Percentiles rank a stretch among this genome's conserved stretches.
These are phyloP conservation scores for Mycothermus thermophilus DNA, from an alignment of 495 filamentous ascomycete species.

Conservation along the genomic window DNA sequence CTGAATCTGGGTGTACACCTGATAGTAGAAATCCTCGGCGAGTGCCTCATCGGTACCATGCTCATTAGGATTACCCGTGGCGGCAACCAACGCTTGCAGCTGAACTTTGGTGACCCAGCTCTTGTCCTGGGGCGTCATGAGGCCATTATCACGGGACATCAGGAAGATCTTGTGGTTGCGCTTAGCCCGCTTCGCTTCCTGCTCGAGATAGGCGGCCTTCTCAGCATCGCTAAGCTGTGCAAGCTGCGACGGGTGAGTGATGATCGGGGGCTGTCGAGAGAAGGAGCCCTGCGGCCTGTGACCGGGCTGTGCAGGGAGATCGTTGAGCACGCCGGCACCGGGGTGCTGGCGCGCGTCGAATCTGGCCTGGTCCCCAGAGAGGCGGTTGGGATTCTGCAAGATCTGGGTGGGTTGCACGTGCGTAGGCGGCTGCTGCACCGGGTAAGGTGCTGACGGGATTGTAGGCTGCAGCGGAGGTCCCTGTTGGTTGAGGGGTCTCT, in stretches of 20 bases:
- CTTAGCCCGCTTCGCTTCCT: slow-evolving; percentile 91
- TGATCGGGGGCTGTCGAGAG: slow-evolving; percentile 26
- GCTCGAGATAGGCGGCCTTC: slow-evolving; percentile 63
- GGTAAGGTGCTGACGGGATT: slow-evolving; percentile 17
- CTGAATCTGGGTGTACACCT: slow-evolving; percentile 87
- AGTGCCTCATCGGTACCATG: slow-evolving; percentile 64
- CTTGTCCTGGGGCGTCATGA: slow-evolving; percentile 99
- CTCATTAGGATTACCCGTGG: slow-evolving; percentile 74
- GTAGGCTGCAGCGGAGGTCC: slow-evolving; percentile 17
- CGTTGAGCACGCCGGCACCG: slow-evolving; percentile 7
- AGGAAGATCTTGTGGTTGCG: slow-evolving; percentile 96
- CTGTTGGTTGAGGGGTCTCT: slow-evolving; percentile 29
- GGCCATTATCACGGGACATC: slow-evolving; percentile 81
- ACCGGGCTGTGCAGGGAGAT: slow-evolving; percentile 15
- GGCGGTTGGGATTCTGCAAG: slow-evolving; percentile 35
- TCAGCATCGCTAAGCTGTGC: slow-evolving; percentile 63
- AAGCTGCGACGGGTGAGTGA: slow-evolving; percentile 62
- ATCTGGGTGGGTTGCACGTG: slow-evolving; percentile 42
- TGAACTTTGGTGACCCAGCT: slow-evolving; percentile 98
- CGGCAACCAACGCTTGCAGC: slow-evolving; percentile 85
- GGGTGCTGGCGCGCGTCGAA: slow-evolving; percentile 15
- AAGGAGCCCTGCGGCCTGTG: slow-evolving; percentile 28
- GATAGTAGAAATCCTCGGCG: slow-evolving; percentile 95
- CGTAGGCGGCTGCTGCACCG: slow-evolving; percentile 36
- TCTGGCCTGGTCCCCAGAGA: slow-evolving; percentile 25